These are phyloP conservation scores for Acorus gramineus DNA, from an alignment of 106 monocot species.

Conservation along the genomic window DNA sequence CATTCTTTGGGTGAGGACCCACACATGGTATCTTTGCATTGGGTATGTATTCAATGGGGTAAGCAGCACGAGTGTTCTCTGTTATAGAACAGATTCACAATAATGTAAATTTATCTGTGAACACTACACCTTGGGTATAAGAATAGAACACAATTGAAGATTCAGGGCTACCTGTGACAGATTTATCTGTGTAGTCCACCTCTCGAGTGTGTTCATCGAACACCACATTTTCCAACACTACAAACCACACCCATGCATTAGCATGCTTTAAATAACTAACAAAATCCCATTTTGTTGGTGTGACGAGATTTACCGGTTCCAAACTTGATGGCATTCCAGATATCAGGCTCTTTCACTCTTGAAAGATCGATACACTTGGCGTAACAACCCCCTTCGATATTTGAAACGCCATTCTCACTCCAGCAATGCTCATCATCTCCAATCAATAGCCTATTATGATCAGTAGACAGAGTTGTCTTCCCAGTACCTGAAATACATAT, in stretches of 20 bases:
- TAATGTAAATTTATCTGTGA: not conserved
- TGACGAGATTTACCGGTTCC: slow-evolving; percentile 56
- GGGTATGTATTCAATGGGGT: slow-evolving; percentile 93
- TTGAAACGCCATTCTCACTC: slow-evolving; percentile 88
- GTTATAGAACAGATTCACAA: slow-evolving; percentile 3
- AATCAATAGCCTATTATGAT: slow-evolving; percentile 79
- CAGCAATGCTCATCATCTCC: slow-evolving; percentile 97
- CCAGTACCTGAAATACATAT: slow-evolving; percentile 45
- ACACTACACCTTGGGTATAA: too few relatives aligned
- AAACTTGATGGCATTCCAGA: slow-evolving; percentile 93
- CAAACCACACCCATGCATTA: not conserved
- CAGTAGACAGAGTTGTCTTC: slow-evolving; percentile 90
- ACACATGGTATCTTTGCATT: slow-evolving; percentile 94
- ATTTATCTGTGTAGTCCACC: slow-evolving; percentile 76
- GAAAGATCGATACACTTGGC: slow-evolving; percentile 82
- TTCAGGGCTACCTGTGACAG: slow-evolving; percentile 57
- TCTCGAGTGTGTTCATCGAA: slow-evolving; percentile 85
- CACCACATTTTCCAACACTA: slow-evolving; percentile 94
- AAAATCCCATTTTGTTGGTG: not conserved
- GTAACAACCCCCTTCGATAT: slow-evolving; percentile 97
- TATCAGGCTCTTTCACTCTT: slow-evolving; percentile 84
- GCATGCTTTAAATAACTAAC: too few relatives aligned
- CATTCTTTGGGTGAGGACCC: slow-evolving; percentile 85
- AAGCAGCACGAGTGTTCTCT: slow-evolving; percentile 95
- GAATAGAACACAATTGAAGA: too few relatives aligned